Base-by-base conservation (phyloP, 768 basidiomycete genomes). In the Mycena pura region DNA sequence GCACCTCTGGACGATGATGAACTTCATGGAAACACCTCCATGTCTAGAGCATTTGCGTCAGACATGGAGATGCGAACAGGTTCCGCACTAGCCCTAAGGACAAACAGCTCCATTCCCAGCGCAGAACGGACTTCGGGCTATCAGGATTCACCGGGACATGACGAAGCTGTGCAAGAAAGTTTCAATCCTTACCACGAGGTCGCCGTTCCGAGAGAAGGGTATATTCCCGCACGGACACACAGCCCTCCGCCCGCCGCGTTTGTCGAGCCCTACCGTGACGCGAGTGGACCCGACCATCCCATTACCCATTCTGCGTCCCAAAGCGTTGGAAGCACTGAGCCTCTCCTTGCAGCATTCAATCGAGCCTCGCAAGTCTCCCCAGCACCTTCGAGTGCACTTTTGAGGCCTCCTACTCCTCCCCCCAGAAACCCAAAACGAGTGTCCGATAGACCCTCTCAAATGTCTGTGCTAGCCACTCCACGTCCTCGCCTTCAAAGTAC, bases 1-100 rank as follows among this genome's bases (percentile, higher is more conserved):
- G 76, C 82, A 1, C 88, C 87, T 27, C 77, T 93, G 31, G 88
- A 86, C 60, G 88, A 89, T 63, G 89, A 87, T 51, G 86, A 88
- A 51, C 84, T 84, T 24, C 78, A 78, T 22, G 71, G 53, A 24
- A 47, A 49, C 40, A 65, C 67, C 28, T 63, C 67, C 19, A 65
- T 60, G 14, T 69, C 67, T 13, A 64, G 69, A 43, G 69, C 69
- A 44, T 63, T 71, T 55, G 71, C 68, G n/a, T 70, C 76, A 7
- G 73, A 72, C 54, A 63, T 75, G 27, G 78, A 76, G 64, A 80
- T 80, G 80, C 81, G 80, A 39, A 72, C 77, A 47, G 77, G 74
- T 59, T 80, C 78, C 45, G 75, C 73, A 9, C 66, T 78, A 13
- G 69, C 65, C 19, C 62, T 70, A 11, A 62, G 63, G 27, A 72